Percentiles rank a stretch among this genome's conserved stretches.
Evolutionary conservation across 2,329 filamentous ascomycete genomes (phyloP).

Genomic region (Incumbomyces delicatus): DNA sequence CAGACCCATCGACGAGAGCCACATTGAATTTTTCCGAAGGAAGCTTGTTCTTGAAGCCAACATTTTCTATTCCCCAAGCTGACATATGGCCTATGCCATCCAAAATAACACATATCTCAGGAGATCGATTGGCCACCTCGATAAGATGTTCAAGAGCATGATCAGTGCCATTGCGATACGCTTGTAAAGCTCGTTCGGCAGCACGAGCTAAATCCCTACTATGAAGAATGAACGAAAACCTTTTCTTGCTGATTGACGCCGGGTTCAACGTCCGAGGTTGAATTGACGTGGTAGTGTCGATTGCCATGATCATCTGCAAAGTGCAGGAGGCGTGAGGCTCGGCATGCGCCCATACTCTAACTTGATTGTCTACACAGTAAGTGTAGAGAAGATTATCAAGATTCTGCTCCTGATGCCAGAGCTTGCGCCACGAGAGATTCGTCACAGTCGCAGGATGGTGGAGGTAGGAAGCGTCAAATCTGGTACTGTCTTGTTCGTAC

Average conservation of each 20-base stretch:
- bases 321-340: slow-evolving; percentile 63
- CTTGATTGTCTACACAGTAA: slow-evolving; percentile 65
- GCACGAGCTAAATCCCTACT: slow-evolving; percentile 68
- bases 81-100: slow-evolving; percentile 81
- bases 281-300: slow-evolving; percentile 67
- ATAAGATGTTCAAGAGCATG: slow-evolving; percentile 75
- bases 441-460: slow-evolving; percentile 76
- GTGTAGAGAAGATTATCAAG: slow-evolving; percentile 86
- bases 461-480: slow-evolving; percentile 86
- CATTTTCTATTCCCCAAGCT: slow-evolving; percentile 83
- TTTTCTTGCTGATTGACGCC: slow-evolving; percentile 32
- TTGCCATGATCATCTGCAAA: slow-evolving; percentile 67
- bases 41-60: slow-evolving; percentile 59
- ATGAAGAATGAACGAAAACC: slow-evolving; percentile 74
- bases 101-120: slow-evolving; percentile 78
- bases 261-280: slow-evolving; percentile 42
- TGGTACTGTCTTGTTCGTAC: slow-evolving; percentile 70
- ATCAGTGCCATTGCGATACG: slow-evolving; percentile 50
- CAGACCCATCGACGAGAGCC: slow-evolving; percentile 59
- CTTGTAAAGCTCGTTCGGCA: slow-evolving; percentile 64
- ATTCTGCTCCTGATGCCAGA: slow-evolving; percentile 65
- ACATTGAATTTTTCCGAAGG: slow-evolving; percentile 72
- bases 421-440: slow-evolving; percentile 73
- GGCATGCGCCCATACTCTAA: slow-evolving; percentile 74
- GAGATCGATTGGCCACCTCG: slow-evolving; percentile 71